Base-by-base conservation (phyloP, 768 basidiomycete species). In the Xerocomellus amylosporus region DNA sequence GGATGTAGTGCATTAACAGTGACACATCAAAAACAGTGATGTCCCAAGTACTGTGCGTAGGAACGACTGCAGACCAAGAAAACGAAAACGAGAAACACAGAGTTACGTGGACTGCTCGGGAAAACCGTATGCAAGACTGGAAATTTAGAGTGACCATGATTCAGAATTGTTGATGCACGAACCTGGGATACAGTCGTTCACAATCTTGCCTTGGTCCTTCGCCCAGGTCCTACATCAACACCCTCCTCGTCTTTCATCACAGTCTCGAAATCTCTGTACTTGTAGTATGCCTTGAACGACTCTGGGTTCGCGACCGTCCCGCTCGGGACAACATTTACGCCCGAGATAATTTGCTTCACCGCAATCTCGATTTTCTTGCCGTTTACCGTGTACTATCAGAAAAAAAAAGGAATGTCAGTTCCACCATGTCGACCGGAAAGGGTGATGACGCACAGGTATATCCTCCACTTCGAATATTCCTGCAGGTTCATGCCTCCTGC, bases 221-320 rank as follows among this genome's bases (percentile, higher is more conserved):
- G 19, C 17, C 28, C 17, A 8, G 14, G n/a, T 26, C 38, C 33
- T 8, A 48, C 43, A 8, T 59, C 54, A 4, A 55, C n/a, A 5
- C 49, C 64, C 38, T 54, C 33, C 14, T 13, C 64, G 17, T 62
- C 54, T 26, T 43, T 60, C 62, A 68, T 53, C 37, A 49, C 28
- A 0, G 55, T 51, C 50, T 82, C 80, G 34, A 85, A 71, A 46
- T 85, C 75, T 26, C 77, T 75, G 61, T 78, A 87, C 65, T 80
- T 83, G 68, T 87, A 84, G 59, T 87, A 88, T 15, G 82, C 66
- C 53, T 84, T 68, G 42, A 88, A 74, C 0, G 82, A 80, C 49
- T 85, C 84, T 0, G 87, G 87, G 62, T 88, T 88, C 8, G 86
- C 84, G n/a, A 89, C 86, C 1, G 87, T 88, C n/a, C 86, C 86